Evolutionary conservation across 495 filamentous ascomycete species (phyloP).

Genomic region (Staphylotrichum tortipilum): DNA sequence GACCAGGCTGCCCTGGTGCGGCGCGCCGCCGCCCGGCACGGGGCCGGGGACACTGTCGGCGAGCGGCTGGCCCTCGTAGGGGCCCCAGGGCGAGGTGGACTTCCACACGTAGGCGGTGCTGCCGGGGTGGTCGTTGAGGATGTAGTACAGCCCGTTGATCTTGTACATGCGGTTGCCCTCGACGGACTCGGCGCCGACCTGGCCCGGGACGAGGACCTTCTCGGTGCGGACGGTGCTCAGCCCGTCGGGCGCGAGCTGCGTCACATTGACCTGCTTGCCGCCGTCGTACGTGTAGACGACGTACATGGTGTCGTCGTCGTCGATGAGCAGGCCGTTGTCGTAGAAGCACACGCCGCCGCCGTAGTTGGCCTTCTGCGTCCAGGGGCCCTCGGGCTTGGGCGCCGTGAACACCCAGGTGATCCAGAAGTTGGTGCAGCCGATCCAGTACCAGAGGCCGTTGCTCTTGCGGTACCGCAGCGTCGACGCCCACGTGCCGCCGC

Average conservation of each 20-base stretch:
- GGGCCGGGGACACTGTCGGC: neutral
- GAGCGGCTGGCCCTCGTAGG: neutral
- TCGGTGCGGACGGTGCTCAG: neutral
- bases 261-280: constrained; percentile 2
- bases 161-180: constrained; percentile 6
- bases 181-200: neutral
- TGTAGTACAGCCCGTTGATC: constrained; percentile 1
- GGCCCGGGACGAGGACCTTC: neutral
- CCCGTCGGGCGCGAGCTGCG: constrained; percentile 1
- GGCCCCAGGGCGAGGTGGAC: neutral
- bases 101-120: constrained; percentile 4
- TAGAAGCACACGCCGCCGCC: neutral
- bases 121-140: constrained; percentile 1
- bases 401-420: constrained; percentile 3
- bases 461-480: constrained; percentile 2
- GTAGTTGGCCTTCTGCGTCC: neutral
- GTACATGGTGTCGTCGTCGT: constrained; percentile 5
- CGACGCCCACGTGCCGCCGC: neutral
- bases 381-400: neutral
- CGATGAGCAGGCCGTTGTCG: constrained; percentile 3
- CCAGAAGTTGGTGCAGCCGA: constrained; percentile 1
- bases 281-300: neutral
- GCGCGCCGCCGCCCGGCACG: neutral
- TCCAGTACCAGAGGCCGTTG: neutral
- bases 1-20: constrained; percentile 2